A percentile compares a stretch with the other conserved stretches of the same genome.
These are phyloP conservation scores for Mucor sp. DNA, from an alignment of 371 early-diverging fungal genomes.

Conservation along the genomic window DNA sequence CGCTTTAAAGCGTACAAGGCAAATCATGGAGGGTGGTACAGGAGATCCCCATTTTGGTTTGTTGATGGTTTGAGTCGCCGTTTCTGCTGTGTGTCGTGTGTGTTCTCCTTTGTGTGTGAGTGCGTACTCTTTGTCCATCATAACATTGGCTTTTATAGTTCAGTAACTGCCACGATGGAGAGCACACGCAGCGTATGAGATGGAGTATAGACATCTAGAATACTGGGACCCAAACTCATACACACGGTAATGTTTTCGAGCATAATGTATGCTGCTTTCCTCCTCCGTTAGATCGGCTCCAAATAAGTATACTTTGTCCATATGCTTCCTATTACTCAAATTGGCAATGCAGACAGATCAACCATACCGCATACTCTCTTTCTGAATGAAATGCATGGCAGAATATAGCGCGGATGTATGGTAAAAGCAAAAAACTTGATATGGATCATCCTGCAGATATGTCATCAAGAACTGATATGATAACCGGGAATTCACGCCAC, in stretches of 20 bases:
- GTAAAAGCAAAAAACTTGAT: not conserved
- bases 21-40: not conserved
- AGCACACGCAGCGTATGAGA: not conserved
- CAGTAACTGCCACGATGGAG: not conserved
- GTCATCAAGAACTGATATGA: not conserved
- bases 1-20: slow-evolving; percentile 5
- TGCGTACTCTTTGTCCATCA: not conserved
- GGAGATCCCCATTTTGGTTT: slow-evolving; percentile 1
- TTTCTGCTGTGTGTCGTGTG: too few relatives aligned
- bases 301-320: not conserved
- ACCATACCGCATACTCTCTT: not conserved
- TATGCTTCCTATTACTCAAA: not conserved
- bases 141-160: not conserved
- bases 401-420: not conserved
- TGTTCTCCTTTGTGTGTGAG: not conserved
- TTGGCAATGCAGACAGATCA: not conserved
- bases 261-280: not conserved
- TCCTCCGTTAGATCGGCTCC: not conserved
- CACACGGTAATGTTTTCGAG: not conserved
- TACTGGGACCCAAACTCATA: not conserved
- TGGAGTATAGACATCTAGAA: too few relatives aligned
- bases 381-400: not conserved
- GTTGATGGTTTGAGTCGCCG: slow-evolving; percentile 7
- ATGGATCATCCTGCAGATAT: not conserved
- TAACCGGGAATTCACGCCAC: not conserved